Evolutionary conservation across 169 alveolate genomes (phyloP), one percentile per base, ranked within the genome.

Genomic region (Plasmodium falciparum): DNA sequence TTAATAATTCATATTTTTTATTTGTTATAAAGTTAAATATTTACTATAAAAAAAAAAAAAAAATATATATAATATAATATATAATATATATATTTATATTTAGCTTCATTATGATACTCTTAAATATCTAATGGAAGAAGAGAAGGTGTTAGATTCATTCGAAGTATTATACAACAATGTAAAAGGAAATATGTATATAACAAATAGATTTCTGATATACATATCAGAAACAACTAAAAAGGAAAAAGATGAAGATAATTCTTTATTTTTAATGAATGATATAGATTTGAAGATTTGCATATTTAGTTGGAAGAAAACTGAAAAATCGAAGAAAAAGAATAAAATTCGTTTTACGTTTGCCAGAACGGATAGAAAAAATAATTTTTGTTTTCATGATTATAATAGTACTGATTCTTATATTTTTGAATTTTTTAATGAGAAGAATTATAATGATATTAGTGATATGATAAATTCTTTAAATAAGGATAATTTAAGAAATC

Each of bases 331-430:
- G 80, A 93, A 93, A 76, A 89, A 85, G 6, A 90, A 93, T 20
- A 93, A 93, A 88, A 94, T 92, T 33, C 78, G 96, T n/a, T 70
- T 93, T 24, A 83, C 95, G 8, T 93, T 93, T 69, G 91, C 93
- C n/a, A 80, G 88, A 78, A 78, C 78, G 47, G 67, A 26, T 58
- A 78, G 26, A 1, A 78, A 78, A 63, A 78, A 78, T 78, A 78
- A 78, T 78, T 78, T 78, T 47, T 78, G 89, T 45, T 78, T 78
- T 66, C 89, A 78, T 66, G 89, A 78, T 70, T 78, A 78, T 52
- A 78, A 78, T 26, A 39, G 67, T 70, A 65, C 89, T 24, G 89
- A 78, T 26, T 65, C 72, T 8, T 78, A 24, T 47, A 66, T 78
- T 12, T 78, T 78, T 54, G 89, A 78, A 26, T 78, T 78, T 43